Base-by-base conservation (phyloP, 805 yeast species). In the Scheffersomyces spartinae region DNA sequence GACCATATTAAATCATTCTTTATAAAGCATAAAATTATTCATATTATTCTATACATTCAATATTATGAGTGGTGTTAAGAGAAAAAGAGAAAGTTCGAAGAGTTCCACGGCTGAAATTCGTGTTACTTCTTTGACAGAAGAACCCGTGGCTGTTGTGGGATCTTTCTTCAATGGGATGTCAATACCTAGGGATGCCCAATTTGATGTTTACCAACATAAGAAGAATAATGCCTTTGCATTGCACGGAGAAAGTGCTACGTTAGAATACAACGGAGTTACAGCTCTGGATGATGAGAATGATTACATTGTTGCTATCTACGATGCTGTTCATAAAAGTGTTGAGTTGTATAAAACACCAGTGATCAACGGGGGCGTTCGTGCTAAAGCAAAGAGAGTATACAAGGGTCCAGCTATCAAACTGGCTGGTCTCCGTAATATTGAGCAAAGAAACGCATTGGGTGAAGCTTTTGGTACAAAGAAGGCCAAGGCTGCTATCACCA, bases 391-490 rank as follows among this genome's bases (percentile, higher is more conserved):
- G 38, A 68, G 74, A 40, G 54, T 54, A 23, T 61, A 62, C 33
- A 57, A 58, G 23, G 81, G 83, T 5, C 91, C 91, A 13, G 52
- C 62, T 14, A 63, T 82, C 29, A 72, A 68, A 52, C 79, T 71
- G 47, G 52, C 57, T 6, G 69, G 68, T 17, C 55, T 57, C 19
- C 54, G 59, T 33, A 54, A 65, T 39, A 58, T 67, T 31, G 57
- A 63, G 10, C 83, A 82, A 54, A 71, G 96, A 49, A 81, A 71
- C 29, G 79, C 83, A 2, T 66, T 91, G 45, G 98, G 98, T 45
- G 88, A 84, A 54, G 93, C 91, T 3, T 91, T 91, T 42, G 98
- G 98, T 66, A 88, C 98, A 30, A 86, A 82, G 59, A 86, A 75
- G 59, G 96, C 96, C 34, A 88, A 84, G 60, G 79, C 83, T 40